phyloP scores from a whole-genome alignment of 2,329 filamentous ascomycete genomes.

The Fusarium sp. region DNA sequence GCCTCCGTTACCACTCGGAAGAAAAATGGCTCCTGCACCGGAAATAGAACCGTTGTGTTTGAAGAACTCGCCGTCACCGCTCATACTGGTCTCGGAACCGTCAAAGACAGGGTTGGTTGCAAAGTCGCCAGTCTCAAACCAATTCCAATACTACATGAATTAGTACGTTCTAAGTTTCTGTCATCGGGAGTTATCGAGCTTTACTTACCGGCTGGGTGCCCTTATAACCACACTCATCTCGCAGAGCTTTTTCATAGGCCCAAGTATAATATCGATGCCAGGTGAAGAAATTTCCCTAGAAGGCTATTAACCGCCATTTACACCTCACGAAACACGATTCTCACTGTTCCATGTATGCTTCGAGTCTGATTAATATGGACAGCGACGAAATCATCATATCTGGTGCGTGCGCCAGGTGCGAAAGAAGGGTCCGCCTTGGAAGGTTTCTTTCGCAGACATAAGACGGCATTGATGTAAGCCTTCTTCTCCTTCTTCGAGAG shows the following conservation, averaged over 20 bases:
- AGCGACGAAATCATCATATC: slow-evolving; percentile 22
- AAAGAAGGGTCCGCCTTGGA: slow-evolving; percentile 9
- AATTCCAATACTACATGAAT: slow-evolving; percentile 10
- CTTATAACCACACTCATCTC: slow-evolving; percentile 16
- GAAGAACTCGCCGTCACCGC: slow-evolving; percentile 8
- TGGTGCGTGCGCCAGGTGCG: slow-evolving; percentile 1
- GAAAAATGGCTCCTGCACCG: background rate
- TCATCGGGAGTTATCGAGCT: accelerated
- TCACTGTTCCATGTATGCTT: slow-evolving; percentile 3
- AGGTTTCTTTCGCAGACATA: background rate
- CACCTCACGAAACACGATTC: accelerated
- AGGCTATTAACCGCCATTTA: accelerated
- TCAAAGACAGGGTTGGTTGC: background rate
- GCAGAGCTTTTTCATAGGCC: slow-evolving; percentile 6
- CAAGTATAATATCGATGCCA: slow-evolving; percentile 22
- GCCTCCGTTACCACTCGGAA: background rate
- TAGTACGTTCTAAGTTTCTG: too few species aligned
- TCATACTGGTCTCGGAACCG: slow-evolving; percentile 13
- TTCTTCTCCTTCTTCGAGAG: slow-evolving; percentile 6
- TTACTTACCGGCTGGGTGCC: slow-evolving; percentile 5
- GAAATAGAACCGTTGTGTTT: slow-evolving; percentile 1
- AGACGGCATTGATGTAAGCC: background rate
- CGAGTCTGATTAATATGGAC: slow-evolving; percentile 19
- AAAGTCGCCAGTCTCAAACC: slow-evolving; percentile 9
- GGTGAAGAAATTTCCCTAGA: slow-evolving; percentile 1